Percentiles rank a stretch among this genome's conserved stretches.
Conservation (phyloP, 441 rosid genomes). For the Syzygium malaccense region DNA sequence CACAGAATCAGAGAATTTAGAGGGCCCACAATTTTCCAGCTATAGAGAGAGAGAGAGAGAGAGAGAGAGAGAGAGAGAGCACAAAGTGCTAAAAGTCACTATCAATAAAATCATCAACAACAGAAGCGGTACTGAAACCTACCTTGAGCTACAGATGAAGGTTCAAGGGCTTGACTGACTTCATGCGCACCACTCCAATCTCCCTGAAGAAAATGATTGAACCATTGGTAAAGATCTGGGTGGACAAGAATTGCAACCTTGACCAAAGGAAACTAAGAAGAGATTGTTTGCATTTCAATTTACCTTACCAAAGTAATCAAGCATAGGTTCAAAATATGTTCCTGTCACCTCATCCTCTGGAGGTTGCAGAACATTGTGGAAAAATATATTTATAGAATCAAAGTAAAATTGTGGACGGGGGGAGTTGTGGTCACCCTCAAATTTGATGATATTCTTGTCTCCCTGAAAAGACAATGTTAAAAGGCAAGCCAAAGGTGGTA, state of each 20-base stretch:
- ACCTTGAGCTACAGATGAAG: constrained; percentile 30
- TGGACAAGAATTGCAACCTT: not conserved
- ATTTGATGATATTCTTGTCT: constrained; percentile 95
- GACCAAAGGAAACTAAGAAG: constrained; percentile 5
- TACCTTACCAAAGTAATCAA: constrained; percentile 74
- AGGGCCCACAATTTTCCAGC: not conserved
- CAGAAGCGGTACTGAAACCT: not conserved
- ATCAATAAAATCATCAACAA: not conserved
- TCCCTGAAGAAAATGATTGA: constrained; percentile 43
- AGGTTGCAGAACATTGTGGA: constrained; percentile 94
- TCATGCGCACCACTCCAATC: constrained; percentile 52
- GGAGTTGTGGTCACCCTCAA: constrained; percentile 99
- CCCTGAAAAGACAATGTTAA: constrained; percentile 50
- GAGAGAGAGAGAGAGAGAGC: not conserved
- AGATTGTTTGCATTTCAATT: constrained; percentile 16
- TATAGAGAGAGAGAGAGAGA: not conserved
- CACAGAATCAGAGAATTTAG: not conserved
- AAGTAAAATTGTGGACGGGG: constrained; percentile 96
- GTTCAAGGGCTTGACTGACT: constrained; percentile 28
- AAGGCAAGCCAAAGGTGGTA: not conserved
- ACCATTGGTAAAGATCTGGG: constrained; percentile 3
- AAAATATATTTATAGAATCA: constrained; percentile 92
- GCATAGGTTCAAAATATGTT: constrained; percentile 54
- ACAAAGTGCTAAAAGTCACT: not conserved
- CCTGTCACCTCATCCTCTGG: constrained; percentile 77